Evolutionary conservation across 306 rosid species (phyloP).

Genomic region (Medicago ruthenica): DNA sequence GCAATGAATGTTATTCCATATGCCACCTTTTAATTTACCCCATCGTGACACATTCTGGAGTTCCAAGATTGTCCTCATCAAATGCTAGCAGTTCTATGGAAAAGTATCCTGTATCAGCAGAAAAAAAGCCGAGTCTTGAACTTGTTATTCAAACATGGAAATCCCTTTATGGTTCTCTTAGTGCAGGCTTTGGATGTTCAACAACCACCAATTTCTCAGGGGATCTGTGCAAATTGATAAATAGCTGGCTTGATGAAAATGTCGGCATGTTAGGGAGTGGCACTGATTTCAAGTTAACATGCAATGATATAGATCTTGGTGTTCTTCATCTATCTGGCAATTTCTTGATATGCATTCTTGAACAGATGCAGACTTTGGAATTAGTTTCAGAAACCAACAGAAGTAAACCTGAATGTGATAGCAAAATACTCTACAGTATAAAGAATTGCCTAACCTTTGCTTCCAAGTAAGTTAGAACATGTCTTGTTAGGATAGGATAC

Average conservation of each 20-base stretch:
- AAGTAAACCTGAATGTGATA: conserved; percentile 40
- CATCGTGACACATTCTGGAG: conserved; percentile 52
- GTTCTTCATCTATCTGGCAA: conserved; percentile 59
- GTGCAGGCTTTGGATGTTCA: conserved; percentile 51
- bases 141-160: conserved; percentile 69
- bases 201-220: conserved; percentile 54
- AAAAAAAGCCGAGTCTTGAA: conserved; percentile 51
- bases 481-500: conserved; percentile 7
- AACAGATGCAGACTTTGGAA: conserved; percentile 52
- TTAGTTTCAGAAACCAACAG: conserved; percentile 42
- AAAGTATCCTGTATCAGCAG: conserved; percentile 41
- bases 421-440: conserved; percentile 42
- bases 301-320: conserved; percentile 48
- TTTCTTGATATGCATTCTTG: conserved; percentile 59
- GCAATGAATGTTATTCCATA: conserved; percentile 44
- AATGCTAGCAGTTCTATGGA: conserved; percentile 43
- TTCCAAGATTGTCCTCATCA: conserved; percentile 45
- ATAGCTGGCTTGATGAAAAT: conserved; percentile 58
- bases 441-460: conserved; percentile 56
- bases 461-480: conserved; percentile 56
- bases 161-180: conserved; percentile 61
- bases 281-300: conserved; percentile 43
- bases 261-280: conserved; percentile 40
- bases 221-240: conserved; percentile 56
- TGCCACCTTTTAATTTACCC: conserved; percentile 72